Base-by-base conservation (phyloP, 768 basidiomycete species). In the Amanita polypyramis region DNA sequence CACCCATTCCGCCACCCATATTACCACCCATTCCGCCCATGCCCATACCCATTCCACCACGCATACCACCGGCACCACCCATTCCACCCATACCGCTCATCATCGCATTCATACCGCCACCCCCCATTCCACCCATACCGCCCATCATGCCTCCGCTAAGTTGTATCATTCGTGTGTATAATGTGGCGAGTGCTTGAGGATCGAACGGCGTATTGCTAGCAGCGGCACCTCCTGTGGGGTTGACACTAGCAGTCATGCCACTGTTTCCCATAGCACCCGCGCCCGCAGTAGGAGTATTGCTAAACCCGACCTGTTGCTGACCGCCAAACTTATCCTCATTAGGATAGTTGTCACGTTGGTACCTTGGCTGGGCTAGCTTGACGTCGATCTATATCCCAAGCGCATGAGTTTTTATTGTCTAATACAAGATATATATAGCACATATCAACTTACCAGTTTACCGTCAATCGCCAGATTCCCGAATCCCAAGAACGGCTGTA, bases 101-200 rank as follows among this genome's bases (percentile, higher is more conserved):
- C 57, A 70, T 66, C 19, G 64, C 63, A 55, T 66, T 62, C 43
- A 45, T 45, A 34, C 37, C 46, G 50, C 60, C 64, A 17, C 58
- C 65, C 36, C 40, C 38, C 48, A 49, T 49, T 5, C 59, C 60
- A n/a, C 57, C 63, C 65, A 66, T 67, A 4, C 69, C 70, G 10
- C 69, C 73, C 70, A 75, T 75, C 77, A 82, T 80, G 60, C 72
- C 47, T 14, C 47, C 75, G 3, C 74, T 79, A 32, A 88, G 85
- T 60, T 84, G 81, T 73, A 90, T 85, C 95, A 98, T 97, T 52
- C 91, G 85, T 30, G 93, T 90, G 66, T 96, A 98, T 51, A 97
- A 80, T 49, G 85, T 79, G 0, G 91, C 91, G 60, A 98, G 82
- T 1, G 89, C 89, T 54, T 91, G 86, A 0, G 94, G 90, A 60